Conservation (phyloP, 108 stramenopile species). For the Nitzschia inconspicua region DNA sequence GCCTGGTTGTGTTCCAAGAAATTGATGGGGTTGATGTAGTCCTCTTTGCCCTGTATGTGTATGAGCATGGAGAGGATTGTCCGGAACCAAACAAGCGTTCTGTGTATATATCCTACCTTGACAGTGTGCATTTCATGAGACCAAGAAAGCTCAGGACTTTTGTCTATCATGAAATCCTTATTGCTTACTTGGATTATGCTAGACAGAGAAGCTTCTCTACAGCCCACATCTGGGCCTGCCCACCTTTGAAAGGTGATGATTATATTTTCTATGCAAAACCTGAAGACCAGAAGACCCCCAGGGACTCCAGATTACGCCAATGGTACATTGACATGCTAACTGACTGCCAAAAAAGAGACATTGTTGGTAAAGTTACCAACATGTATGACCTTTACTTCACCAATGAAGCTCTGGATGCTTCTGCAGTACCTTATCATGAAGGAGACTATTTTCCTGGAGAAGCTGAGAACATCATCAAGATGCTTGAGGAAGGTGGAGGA, state of each 20-base stretch:
- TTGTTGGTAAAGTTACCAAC: constrained; percentile 87
- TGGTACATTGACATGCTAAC: constrained; percentile 97
- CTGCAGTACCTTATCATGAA: constrained; percentile 94
- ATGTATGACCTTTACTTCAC: constrained; percentile 96
- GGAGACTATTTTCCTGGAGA: constrained; percentile 99
- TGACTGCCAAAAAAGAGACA: constrained; percentile 82
- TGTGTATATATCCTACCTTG: constrained; percentile 91
- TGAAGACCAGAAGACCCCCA: constrained; percentile 95
- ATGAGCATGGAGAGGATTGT: constrained; percentile 87
- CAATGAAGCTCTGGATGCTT: constrained; percentile 72
- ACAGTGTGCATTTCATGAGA: constrained; percentile 92
- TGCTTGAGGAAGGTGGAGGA: constrained; percentile 77
- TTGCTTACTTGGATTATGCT: constrained; percentile 92
- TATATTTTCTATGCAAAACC: constrained; percentile 99
- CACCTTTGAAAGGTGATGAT: constrained; percentile 96
- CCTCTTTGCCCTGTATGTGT: constrained; percentile 90
- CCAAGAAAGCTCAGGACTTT: constrained; percentile 87
- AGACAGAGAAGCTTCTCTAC: constrained; percentile 83
- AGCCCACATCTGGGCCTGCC: constrained; percentile 99
- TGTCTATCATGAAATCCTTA: constrained; percentile 95
- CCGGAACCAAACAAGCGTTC: constrained; percentile 88
- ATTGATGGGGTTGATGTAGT: constrained; percentile 91
- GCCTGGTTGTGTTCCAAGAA: constrained; percentile 90
- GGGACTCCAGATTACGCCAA: constrained; percentile 83
- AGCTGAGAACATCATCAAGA: constrained; percentile 96